Evolutionary conservation across 179 eudicot species (phyloP).

Genomic region (Amaranthus tricolor): DNA sequence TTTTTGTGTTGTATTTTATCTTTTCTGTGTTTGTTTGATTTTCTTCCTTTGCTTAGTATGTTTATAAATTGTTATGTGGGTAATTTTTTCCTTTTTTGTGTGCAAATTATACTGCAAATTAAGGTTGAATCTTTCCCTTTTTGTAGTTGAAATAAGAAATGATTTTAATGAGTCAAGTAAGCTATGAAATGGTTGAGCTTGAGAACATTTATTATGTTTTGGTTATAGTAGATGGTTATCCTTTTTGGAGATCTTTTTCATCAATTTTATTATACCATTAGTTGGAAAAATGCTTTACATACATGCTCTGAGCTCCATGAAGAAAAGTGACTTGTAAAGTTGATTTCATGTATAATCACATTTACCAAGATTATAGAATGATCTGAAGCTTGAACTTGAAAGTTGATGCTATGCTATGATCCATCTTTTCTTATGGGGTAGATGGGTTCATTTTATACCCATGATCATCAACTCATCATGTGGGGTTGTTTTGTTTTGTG

Average conservation of each 20-base stretch:
- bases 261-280: background rate
- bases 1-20: background rate
- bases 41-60: background rate
- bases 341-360: constrained; percentile 1
- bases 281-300: background rate
- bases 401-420: constrained; percentile 1
- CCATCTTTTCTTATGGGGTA: too few species aligned
- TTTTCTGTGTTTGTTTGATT: background rate
- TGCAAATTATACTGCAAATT: background rate
- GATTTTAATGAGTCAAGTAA: background rate
- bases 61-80: background rate
- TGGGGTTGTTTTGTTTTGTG: too few species aligned
- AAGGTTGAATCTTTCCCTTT: background rate
- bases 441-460: too few species aligned
- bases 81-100: background rate
- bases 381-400: constrained; percentile 5
- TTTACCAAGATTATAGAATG: background rate
- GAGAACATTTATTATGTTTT: constrained; percentile 1
- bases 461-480: too few species aligned
- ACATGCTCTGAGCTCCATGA: constrained; percentile 1
- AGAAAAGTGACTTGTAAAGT: background rate
- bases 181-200: constrained; percentile 6
- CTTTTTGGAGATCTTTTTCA: background rate
- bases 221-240: background rate
- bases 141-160: background rate